Conservation (phyloP, 2,329 filamentous ascomycete species). For the Arthrinium puccinioides region DNA sequence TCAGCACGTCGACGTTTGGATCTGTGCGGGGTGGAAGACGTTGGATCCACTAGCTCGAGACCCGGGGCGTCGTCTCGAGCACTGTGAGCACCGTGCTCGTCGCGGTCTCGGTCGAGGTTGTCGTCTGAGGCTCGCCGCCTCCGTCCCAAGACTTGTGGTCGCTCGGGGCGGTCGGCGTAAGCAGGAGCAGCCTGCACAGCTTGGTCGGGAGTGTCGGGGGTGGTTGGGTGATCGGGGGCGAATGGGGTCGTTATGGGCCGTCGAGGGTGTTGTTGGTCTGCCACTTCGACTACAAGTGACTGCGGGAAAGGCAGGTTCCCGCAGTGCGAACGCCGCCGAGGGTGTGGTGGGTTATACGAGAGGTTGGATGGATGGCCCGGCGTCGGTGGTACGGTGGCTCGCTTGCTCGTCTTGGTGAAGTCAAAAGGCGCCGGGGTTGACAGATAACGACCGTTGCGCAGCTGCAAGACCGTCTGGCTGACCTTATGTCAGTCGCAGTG, state of each 20-base stretch:
- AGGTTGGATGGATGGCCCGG: too few relatives aligned
- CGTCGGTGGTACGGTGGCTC: too few relatives aligned
- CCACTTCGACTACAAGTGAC: constrained; percentile 54
- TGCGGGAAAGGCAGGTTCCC: constrained; percentile 31
- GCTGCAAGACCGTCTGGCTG: too few relatives aligned
- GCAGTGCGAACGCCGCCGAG: constrained; percentile 25
- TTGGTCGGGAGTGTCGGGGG: constrained; percentile 9
- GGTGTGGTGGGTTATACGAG: too few relatives aligned
- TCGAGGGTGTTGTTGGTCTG: constrained; percentile 55
- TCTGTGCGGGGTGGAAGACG: constrained; percentile 25
- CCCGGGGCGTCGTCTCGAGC: too few relatives aligned
- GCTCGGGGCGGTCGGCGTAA: constrained; percentile 6
- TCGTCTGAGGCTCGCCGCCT: constrained; percentile 41
- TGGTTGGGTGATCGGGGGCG: constrained; percentile 48
- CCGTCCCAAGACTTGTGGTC: constrained; percentile 43
- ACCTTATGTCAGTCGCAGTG: too few relatives aligned
- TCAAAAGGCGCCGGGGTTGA: too few relatives aligned
- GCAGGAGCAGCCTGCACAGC: constrained; percentile 6
- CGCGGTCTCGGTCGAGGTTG: too few relatives aligned
- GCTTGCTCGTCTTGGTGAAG: too few relatives aligned
- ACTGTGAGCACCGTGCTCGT: too few relatives aligned
- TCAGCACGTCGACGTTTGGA: constrained; percentile 53
- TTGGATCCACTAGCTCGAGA: too few relatives aligned
- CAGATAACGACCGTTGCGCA: too few relatives aligned
- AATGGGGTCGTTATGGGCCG: constrained; percentile 45